Conservation (phyloP, 2,329 filamentous ascomycete species). For the Beauveria sp. region DNA sequence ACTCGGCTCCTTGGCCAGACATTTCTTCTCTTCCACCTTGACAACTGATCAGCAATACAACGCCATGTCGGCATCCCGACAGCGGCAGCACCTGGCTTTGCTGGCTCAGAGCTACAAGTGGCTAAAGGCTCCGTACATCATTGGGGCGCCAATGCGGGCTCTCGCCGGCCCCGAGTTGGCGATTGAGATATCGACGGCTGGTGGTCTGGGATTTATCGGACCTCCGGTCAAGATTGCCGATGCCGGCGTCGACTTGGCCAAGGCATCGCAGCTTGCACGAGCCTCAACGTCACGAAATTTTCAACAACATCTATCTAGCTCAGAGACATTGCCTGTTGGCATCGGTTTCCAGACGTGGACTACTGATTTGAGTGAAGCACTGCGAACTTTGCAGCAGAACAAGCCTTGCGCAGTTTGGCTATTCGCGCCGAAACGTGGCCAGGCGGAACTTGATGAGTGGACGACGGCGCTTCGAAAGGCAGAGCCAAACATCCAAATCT, state of each 20-base stretch:
- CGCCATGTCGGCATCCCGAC: not conserved
- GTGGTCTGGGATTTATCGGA: slow-evolving; percentile 52
- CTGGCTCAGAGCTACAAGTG: slow-evolving; percentile 19
- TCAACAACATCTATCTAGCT: not conserved
- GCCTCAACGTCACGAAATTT: slow-evolving; percentile 14
- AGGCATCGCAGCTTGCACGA: slow-evolving; percentile 18
- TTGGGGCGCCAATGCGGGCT: slow-evolving; percentile 61
- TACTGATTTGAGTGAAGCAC: slow-evolving; percentile 26
- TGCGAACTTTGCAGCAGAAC: slow-evolving; percentile 22
- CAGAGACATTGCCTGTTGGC: slow-evolving; percentile 33
- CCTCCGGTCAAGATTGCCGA: slow-evolving; percentile 28
- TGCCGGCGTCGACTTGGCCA: slow-evolving; percentile 23
- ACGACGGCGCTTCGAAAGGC: slow-evolving; percentile 32
- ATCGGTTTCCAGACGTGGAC: slow-evolving; percentile 41
- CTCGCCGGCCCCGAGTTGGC: slow-evolving; percentile 50
- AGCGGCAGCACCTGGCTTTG: not conserved
- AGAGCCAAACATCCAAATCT: slow-evolving; percentile 36
- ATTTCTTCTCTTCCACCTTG: no score
- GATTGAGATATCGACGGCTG: slow-evolving; percentile 59
- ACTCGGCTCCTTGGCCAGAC: no score
- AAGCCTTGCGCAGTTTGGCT: slow-evolving; percentile 38
- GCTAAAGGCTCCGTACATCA: slow-evolving; percentile 41
- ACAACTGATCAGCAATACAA: no score
- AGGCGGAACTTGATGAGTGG: slow-evolving; percentile 35
- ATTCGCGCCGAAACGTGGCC: slow-evolving; percentile 33